A percentile compares a stretch with the other conserved stretches of the same genome.
phyloP scores from a whole-genome alignment of 305 asterid genomes.

The Solanum chacoense region DNA sequence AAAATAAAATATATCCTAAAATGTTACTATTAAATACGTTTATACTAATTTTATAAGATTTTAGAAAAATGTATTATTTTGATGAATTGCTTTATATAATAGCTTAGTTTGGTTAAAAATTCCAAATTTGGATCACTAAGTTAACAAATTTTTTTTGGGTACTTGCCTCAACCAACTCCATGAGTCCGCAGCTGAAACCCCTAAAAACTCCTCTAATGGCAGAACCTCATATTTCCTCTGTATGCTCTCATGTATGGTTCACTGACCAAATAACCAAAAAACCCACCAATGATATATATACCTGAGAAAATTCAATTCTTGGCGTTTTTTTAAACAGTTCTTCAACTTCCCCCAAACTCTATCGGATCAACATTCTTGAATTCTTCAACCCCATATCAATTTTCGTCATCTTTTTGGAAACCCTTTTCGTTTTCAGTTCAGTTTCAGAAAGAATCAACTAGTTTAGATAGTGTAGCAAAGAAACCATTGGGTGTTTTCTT shows the following conservation, averaged over 20 bases:
- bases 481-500: neutral
- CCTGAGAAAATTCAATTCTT: neutral
- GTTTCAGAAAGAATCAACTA: neutral
- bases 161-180: neutral
- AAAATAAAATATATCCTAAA: no score
- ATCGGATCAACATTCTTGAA: neutral
- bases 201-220: neutral
- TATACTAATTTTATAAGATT: no score
- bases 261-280: neutral
- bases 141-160: neutral
- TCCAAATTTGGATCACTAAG: no score
- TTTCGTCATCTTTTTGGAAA: neutral
- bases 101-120: no score
- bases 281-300: neutral
- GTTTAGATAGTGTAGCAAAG: neutral
- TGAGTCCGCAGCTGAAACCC: neutral
- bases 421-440: neutral
- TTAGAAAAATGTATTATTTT: no score
- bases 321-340: neutral
- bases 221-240: neutral
- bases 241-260: neutral
- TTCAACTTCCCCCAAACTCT: neutral
- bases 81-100: no score
- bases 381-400: no score
- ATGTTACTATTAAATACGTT: no score